Evolutionary conservation across 1,284 basidiomycete species (phyloP), one percentile per base, ranked within the genome.

Genomic region (Phenoliferia sp.): DNA sequence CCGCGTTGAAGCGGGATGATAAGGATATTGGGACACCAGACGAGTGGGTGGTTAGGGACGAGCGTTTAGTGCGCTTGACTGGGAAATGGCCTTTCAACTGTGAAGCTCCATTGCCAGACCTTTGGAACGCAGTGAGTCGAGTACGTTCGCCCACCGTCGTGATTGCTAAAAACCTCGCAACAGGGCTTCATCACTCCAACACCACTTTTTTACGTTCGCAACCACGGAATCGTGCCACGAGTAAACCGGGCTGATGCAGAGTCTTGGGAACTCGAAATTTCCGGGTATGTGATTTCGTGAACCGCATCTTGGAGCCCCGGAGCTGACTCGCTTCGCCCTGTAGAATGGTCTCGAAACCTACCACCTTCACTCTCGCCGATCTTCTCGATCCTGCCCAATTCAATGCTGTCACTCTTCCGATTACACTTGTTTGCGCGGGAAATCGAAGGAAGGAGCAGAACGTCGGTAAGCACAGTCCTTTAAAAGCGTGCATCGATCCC

Each of bases 401-500:
- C 70, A 77, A 81, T 7, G 80, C 84, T 1, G 83, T 88, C 7
- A 88, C 86, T 0, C 70, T 87, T 3, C 87, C 87, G 3, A 82
- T 88, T 50, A 88, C 87, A 0, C 76, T 89, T 22, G 85, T 86
- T 1, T 89, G 87, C 69, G 87, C 87, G 1, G 87, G 87, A 1
- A 88, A 88, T 77, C 79, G 87, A 3, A 80, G 87, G 16, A 87
- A 87, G 74, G 87, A 89, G 73, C 87, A 88, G 73, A 88, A 88
- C 73, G 80, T 86, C 63, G 48, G 48, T 52, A 26, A 52, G 48
- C 17, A 7, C 22, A 12, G 12, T 22, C 39, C 22, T 44, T 44
- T 22, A 12, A 44, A 44, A 12, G 12, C 22, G 48, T 61, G 2
- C 7, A 34, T 17, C 31, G 36, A 29, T 5, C 57, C 29, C 28